Conservation (phyloP, 2,329 filamentous ascomycete genomes). For the Sphaceloma murrayae region DNA sequence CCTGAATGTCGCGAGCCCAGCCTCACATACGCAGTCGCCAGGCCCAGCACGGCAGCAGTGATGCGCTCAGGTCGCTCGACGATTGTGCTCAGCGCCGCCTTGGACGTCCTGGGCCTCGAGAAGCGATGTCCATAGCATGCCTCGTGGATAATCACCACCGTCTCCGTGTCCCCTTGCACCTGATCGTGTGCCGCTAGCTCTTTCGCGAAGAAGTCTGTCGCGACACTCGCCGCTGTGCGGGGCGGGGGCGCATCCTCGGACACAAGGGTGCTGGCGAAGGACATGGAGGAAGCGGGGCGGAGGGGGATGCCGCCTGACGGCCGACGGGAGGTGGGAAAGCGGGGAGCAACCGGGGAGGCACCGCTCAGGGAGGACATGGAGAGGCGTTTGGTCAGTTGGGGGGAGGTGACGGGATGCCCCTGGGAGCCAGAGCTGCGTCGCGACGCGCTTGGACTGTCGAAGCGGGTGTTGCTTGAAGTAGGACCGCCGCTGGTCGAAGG, state of each 20-base stretch:
- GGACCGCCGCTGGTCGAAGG: slow-evolving; percentile 8
- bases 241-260: slow-evolving; percentile 2
- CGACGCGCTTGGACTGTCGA: background rate
- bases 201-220: slow-evolving; percentile 51
- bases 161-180: slow-evolving; percentile 33
- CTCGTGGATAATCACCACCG: slow-evolving; percentile 81
- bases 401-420: slow-evolving; percentile 4
- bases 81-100: slow-evolving; percentile 63
- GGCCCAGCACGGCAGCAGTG: slow-evolving; percentile 69
- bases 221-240: slow-evolving; percentile 20
- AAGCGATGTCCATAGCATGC: slow-evolving; percentile 91
- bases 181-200: slow-evolving; percentile 58
- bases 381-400: slow-evolving; percentile 6
- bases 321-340: slow-evolving; percentile 1
- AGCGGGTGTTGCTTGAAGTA: background rate
- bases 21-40: slow-evolving; percentile 83
- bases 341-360: slow-evolving; percentile 3
- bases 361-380: slow-evolving; percentile 10
- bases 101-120: slow-evolving; percentile 69
- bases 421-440: slow-evolving; percentile 13
- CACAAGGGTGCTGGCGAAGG: background rate
- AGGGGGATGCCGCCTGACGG: slow-evolving; percentile 8
- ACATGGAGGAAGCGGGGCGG: slow-evolving; percentile 9
- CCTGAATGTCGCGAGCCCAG: slow-evolving; percentile 70
- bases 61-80: slow-evolving; percentile 91